Evolutionary conservation across 371 early-diverging fungal species (phyloP), one percentile per base, ranked within the genome.

Genomic region (Haplosporangium sp.): DNA sequence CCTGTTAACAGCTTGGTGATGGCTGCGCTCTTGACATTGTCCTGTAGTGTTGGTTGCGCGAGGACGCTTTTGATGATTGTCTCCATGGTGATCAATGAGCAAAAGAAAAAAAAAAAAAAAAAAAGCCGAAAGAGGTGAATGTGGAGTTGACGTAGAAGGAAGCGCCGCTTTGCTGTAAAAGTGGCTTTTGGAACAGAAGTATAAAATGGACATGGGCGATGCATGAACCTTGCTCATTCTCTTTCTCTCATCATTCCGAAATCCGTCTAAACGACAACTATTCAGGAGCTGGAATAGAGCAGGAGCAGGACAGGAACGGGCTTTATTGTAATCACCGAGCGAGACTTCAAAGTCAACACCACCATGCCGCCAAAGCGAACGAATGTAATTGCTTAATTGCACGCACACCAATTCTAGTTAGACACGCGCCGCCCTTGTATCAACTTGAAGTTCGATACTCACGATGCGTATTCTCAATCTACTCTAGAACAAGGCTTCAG

Each of bases 361-460:
- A 20, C 56, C 36, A 75, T 75, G 75, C 75, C 75, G 38, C 75
- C 75, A 41, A 75, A 75, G 54, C 57, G 70, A 59, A 54, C 56
- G 38, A 53, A 52, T 29, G 75, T 75, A 65, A 52, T 43, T 52
- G 21, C 11, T 16, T 1, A 12, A 9, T 4, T 38, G 23, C 21
- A 21, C 29, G n/a, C 23, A n/a, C 23, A 48, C 3, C 21, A 13
- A 16, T 16, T 12, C 43, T n/a, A 18, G 41, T 8, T 52, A 41
- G 16, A 48, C 9, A 3, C 53, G 11, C 38, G 38, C 37, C 38
- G 38, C 37, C 16, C 36, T 47, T 29, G 29, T 29, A 29, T 29
- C 29, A 29, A 29, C 29, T 29, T 29, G 29, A 29, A 29, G 29
- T 29, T 29, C 29, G 29, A 29, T 29, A 29, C 29, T 29, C 29